Percentiles rank a stretch among this genome's conserved stretches.
Evolutionary conservation across 257 asterid genomes (phyloP).

Genomic region (Primulina tabacum): DNA sequence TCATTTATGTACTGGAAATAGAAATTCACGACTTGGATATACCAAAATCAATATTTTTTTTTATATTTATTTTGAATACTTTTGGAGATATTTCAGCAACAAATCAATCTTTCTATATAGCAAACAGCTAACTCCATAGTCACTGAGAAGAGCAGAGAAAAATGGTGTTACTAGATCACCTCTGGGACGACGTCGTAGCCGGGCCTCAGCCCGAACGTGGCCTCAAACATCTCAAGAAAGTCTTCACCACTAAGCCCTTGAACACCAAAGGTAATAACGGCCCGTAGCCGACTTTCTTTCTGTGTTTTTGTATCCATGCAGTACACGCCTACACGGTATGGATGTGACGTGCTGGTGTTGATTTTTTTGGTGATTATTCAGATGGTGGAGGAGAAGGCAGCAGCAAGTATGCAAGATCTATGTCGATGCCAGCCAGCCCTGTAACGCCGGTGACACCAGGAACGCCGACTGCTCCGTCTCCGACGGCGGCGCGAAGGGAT

Average conservation of each 20-base stretch:
- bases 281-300: not conserved
- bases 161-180: slow-evolving; percentile 79
- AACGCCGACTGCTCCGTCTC: slow-evolving; percentile 55
- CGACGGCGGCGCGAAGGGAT: slow-evolving; percentile 54
- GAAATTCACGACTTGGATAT: slow-evolving; percentile 17
- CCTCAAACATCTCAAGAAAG: slow-evolving; percentile 72
- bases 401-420: slow-evolving; percentile 47
- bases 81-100: slow-evolving; percentile 31
- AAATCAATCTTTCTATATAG: slow-evolving; percentile 28
- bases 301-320: not conserved
- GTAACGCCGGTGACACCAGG: slow-evolving; percentile 55
- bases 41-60: not conserved
- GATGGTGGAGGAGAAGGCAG: slow-evolving; percentile 44
- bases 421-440: slow-evolving; percentile 60
- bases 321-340: not conserved
- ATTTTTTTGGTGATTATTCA: slow-evolving; percentile 4
- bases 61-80: not conserved
- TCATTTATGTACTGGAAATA: slow-evolving; percentile 16
- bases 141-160: not conserved
- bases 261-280: slow-evolving; percentile 39
- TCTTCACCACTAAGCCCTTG: slow-evolving; percentile 36
- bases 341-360: not conserved
- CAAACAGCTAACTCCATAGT: not conserved
- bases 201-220: slow-evolving; percentile 89
- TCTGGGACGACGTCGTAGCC: slow-evolving; percentile 91